Evolutionary conservation across 108 stramenopile genomes (phyloP), one percentile per base, ranked within the genome.

Genomic region (Stephanodiscus triporus): DNA sequence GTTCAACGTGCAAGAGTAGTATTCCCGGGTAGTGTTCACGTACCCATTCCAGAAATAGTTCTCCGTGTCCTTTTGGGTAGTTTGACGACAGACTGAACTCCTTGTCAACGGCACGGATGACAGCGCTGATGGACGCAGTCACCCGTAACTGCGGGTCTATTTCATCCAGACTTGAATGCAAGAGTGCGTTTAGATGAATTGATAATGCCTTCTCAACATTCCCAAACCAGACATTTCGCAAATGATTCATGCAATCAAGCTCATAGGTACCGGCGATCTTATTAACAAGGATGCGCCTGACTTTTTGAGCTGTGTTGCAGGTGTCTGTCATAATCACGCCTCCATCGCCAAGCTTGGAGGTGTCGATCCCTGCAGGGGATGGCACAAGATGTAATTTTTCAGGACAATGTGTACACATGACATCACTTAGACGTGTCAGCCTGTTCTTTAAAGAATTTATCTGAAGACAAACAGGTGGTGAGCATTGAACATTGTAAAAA

Each of bases 21-120:
- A 37, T 47, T 2, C 67, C 67, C 6, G 75, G 75, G 63, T 76
- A 30, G 23, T 69, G 14, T 24, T 69, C 34, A 11, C 22, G 17
- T 17, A 76, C 11, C 66, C 66, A 75, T 45, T 54, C 66, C 10
- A 19, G 14, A 32, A 68, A 75, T 47, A 58, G 30, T 20, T 75
- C 42, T 0, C 74, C 74, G 43, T 75, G 66, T 11, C 74, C 74
- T 55, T 75, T 75, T 45, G 75, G 75, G 58, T 70, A 70, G 34
- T 76, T 76, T 0, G 69, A 55, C 6, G 51, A 76, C 10, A 76
- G 58, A 60, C 75, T 76, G 9, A 76, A 76, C 16, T 37, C 70
- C 70, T 70, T 70, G 30, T 70, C 70, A 60, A 70, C n/a, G 2
- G 58, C 58, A 45, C 58, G 42, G 22, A 69, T 61, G 51, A 76